Base-by-base conservation (phyloP, 73 alveolate genomes). In the Paramecium sonneborni region DNA sequence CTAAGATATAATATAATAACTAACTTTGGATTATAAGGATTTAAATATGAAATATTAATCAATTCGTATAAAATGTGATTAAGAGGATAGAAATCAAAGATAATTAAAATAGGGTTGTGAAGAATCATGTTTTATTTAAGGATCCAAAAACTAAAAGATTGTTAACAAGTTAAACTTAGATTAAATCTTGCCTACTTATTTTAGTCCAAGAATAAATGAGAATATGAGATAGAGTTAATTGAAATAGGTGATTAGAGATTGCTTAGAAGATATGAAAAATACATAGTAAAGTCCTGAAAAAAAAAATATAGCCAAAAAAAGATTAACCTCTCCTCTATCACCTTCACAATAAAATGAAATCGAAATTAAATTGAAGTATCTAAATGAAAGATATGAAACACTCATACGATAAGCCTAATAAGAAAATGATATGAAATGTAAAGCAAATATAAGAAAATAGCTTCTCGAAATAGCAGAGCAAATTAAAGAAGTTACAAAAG, bases 401-500 rank as follows among this genome's bases (percentile, higher is more conserved):
- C 84, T 67, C 23, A 67, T 67, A 11, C 18, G 84, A 67, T 26
- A 67, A 30, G 84, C 84, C 1, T 67, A 67, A 67, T n/a, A 32
- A 67, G 84, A 67, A 24, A 67, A 67, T 26, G 84, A 67, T 67
- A 30, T 30, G 48, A 67, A 67, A 32, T 30, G 12, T 30, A 67
- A 67, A 67, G 84, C 84, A 30, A 30, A 30, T 67, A 67, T 67
- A 30, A 67, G 84, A 32, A 67, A 67, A 67, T n/a, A 67, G 23
- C 44, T 67, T 30, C 44, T 67, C 12, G 84, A 67, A 67, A 67
- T 67, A 21, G 84, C 84, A 67, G 52, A 67, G 12, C 39, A 67
- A 28, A 67, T 67, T 21, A 67, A 67, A 32, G 84, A 67, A 26
- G 44, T 26, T 67, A 67, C 38, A 2, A 67, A 67, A 67, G 18